A percentile compares a stretch with the other conserved stretches of the same genome.
phyloP scores from a whole-genome alignment of 768 basidiomycete genomes.

The Podaxis mareebaensis region DNA sequence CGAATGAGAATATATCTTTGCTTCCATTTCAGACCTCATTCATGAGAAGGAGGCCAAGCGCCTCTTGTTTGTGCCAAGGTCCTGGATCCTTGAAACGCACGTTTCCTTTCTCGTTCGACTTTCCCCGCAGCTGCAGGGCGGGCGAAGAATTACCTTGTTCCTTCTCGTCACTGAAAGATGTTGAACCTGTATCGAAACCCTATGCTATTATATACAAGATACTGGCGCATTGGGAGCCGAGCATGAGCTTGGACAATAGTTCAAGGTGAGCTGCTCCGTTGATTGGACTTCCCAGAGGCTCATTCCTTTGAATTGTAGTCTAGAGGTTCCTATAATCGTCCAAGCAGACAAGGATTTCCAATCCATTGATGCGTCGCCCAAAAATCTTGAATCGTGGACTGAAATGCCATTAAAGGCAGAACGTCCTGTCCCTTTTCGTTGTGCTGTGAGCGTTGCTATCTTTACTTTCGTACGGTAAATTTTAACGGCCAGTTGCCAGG shows the following conservation, averaged over 20 bases:
- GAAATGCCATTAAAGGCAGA: constrained; percentile 68
- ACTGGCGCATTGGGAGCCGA: constrained; percentile 58
- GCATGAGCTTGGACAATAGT: constrained; percentile 40
- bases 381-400: constrained; percentile 57
- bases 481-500: constrained; percentile 34
- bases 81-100: constrained; percentile 36
- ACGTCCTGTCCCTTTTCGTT: constrained; percentile 61
- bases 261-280: constrained; percentile 39
- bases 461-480: constrained; percentile 7
- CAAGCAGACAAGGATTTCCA: constrained; percentile 62
- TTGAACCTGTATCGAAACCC: constrained; percentile 25
- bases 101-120: constrained; percentile 55
- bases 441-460: constrained; percentile 52
- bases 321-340: constrained; percentile 66
- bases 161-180: constrained; percentile 42
- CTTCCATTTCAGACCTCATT: constrained; percentile 47
- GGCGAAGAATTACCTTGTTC: constrained; percentile 67
- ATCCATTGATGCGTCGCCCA: constrained; percentile 47
- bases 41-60: constrained; percentile 46
- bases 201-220: constrained; percentile 56
- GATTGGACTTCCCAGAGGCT: constrained; percentile 14
- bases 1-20: constrained; percentile 30
- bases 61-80: constrained; percentile 36
- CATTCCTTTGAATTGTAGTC: constrained; percentile 33
- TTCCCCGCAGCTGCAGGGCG: constrained; percentile 47